Conservation (phyloP, 1,139 yeast species). For the Blastobotrys elegans region DNA sequence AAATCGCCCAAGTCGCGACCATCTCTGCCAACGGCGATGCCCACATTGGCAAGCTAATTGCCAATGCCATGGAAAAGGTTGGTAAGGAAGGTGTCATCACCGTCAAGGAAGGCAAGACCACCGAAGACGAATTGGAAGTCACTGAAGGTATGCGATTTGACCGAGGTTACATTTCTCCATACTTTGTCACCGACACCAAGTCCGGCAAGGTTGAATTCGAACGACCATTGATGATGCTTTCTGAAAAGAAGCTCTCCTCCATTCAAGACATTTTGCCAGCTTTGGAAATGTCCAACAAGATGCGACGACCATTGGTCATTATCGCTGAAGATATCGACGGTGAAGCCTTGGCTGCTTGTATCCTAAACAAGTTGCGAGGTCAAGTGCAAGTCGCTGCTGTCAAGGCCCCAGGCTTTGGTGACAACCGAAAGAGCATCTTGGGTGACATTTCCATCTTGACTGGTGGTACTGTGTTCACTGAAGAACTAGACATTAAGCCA, state of each 20-base stretch:
- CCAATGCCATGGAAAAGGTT: constrained; percentile 98
- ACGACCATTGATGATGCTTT: constrained; percentile 82
- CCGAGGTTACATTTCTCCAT: constrained; percentile 97
- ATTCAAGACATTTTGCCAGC: constrained; percentile 93
- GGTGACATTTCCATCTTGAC: constrained; percentile 97
- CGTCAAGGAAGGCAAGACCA: constrained; percentile 94
- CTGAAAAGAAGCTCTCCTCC: constrained; percentile 92
- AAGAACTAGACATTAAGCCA: constrained; percentile 95
- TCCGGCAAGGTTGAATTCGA: constrained; percentile 97
- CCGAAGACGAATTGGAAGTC: constrained; percentile 94
- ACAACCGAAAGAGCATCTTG: constrained; percentile 95
- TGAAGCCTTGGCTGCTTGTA: constrained; percentile 98
- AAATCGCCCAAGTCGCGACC: constrained; percentile 98
- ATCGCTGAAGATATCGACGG: constrained; percentile 98
- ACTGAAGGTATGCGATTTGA: constrained; percentile 99
- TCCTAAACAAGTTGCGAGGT: constrained; percentile 96
- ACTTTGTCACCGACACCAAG: constrained; percentile 95
- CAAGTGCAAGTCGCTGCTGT: constrained; percentile 98
- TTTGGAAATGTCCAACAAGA: constrained; percentile 87
- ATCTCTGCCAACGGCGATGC: constrained; percentile 96
- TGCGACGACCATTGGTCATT: constrained; percentile 91
- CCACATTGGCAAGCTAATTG: constrained; percentile 90
- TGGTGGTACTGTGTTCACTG: constrained; percentile 98
- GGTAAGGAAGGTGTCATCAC: constrained; percentile 99
- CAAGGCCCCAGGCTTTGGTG: constrained; percentile 99